A percentile compares a stretch with the other conserved stretches of the same genome.
Evolutionary conservation across 768 basidiomycete species (phyloP).

Genomic region (Dioszegia hungarica): DNA sequence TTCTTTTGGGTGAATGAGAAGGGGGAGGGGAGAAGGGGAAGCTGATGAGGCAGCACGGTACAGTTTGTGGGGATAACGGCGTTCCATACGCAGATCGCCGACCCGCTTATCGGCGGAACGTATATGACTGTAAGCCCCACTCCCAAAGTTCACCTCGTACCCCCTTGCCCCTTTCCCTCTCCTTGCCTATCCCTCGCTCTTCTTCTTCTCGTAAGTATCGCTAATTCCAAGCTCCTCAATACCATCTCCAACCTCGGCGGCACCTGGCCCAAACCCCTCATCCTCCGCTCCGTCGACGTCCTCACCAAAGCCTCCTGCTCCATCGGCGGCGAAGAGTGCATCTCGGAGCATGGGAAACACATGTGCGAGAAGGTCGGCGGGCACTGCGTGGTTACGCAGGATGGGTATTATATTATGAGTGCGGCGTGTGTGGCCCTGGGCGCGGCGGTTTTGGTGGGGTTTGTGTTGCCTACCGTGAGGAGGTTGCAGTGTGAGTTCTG

Average conservation of each 20-base stretch:
- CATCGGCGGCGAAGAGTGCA: constrained; percentile 61
- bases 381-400: constrained; percentile 71
- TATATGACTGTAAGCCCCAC: constrained; percentile 86
- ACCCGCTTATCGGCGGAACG: constrained; percentile 94
- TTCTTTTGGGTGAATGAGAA: not conserved
- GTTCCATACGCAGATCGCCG: constrained; percentile 93
- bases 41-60: constrained; percentile 63
- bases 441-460: constrained; percentile 64
- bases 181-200: too few species aligned
- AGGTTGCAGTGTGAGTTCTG: constrained; percentile 70
- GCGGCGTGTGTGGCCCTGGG: constrained; percentile 73
- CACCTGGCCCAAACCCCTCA: constrained; percentile 91
- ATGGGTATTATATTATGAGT: constrained; percentile 87
- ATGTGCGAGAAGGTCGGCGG: constrained; percentile 71
- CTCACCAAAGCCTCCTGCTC: constrained; percentile 77
- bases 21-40: too few species aligned
- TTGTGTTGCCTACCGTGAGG: constrained; percentile 76
- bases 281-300: constrained; percentile 91
- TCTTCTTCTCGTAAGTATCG: too few species aligned
- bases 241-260: constrained; percentile 92
- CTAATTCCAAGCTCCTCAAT: constrained; percentile 68
- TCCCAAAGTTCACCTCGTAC: not conserved
- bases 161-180: too few species aligned
- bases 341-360: constrained; percentile 83
- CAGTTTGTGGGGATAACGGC: constrained; percentile 99